Evolutionary conservation across 2,329 filamentous ascomycete genomes (phyloP), one percentile per base, ranked within the genome.

Genomic region (Aphanocladium album): DNA sequence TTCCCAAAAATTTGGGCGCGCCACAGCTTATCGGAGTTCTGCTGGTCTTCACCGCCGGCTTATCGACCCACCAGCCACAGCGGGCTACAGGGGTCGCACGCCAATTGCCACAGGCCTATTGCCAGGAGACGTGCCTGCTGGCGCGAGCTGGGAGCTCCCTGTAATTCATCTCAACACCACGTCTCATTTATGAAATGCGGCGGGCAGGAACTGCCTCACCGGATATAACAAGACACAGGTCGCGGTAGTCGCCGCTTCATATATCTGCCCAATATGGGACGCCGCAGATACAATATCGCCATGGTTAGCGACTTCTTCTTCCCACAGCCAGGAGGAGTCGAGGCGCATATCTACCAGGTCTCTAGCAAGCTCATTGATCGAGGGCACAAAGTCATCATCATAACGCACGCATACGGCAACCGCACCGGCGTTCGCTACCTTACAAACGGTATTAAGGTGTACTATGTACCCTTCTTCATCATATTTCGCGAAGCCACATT

Each of bases 251-350:
- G 27, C 33, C 7, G 49, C 35, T 62, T 39, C 30, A 53, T 57
- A 46, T 27, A 60, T 60, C 64, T 67, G 64, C 68, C 73, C 75
- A 67, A 6, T 60, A 84, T 82, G 76, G 74, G 79, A 67, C 81
- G 79, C 67, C 79, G 79, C 65, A 84, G 82, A 35, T 88, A 87
- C 74, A 88, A 86, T 70, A 88, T 88, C 76, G 86, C 85, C 64
- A 99, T 99, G 95, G 90, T 97, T 74, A 93, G 93, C 83, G 95
- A 99, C 81, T 97, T 96, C 83, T 99, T 99, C 87, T 99, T 96
- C 73, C 95, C 95, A 16, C 93, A 98, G 71, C 93, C 95, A 57
- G 93, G 95, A 71, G 95, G 95, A 68, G 87, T 99, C 66, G 95
- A 99, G 79, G 96, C 91, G 75, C 95, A 99, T 77, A 98, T 99